Evolutionary conservation across 2,329 filamentous ascomycete species (phyloP), one percentile per base, ranked within the genome.

Genomic region (Cryphonectria carpinicola): DNA sequence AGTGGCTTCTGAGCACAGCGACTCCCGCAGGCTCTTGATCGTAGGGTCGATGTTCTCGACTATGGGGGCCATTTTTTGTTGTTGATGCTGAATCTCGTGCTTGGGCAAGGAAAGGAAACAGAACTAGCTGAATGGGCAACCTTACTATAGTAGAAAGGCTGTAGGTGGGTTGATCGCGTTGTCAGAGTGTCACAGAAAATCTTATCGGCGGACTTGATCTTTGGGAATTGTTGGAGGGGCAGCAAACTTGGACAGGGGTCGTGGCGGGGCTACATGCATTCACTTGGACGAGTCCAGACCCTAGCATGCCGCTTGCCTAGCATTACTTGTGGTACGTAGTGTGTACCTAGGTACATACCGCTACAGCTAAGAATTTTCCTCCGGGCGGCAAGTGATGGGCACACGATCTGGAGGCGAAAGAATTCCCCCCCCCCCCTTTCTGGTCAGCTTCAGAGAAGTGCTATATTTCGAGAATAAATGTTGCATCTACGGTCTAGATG

Each of bases 1-100:
- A 73, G 93, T 92, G 19, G 87, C 83, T 84, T 98, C 96, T 65
- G 92, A 92, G 76, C 88, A 91, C 72, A 99, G 89, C 71, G 91
- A 92, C 77, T 92, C 87, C 78, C 94, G 91, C 67, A 97, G 87
- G 71, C 86, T 84, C 70, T 84, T 77, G 75, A 94, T 86, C 62
- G 88, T 90, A 14, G 82, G 74, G 69, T 77, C 71, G 43, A 73
- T 73, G 46, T 70, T 49, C 6, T 76, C 73, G 52, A 73, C 66
- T n/a, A 73, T 66, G 28, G 77, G 70, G 0, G 77, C 73, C 77
- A 79, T 79, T 28, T 37, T 74, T 13, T 39, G 25, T 37, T 74
- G 10, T 13, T 52, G 49, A 46, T 25, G n/a, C 11, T 43, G 37
- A 43, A 17, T 37, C 32, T 39, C 10, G 14, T 28, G 28, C 11